Conservation (phyloP, 139 green algal genomes). For the Micractinium conductrix region DNA sequence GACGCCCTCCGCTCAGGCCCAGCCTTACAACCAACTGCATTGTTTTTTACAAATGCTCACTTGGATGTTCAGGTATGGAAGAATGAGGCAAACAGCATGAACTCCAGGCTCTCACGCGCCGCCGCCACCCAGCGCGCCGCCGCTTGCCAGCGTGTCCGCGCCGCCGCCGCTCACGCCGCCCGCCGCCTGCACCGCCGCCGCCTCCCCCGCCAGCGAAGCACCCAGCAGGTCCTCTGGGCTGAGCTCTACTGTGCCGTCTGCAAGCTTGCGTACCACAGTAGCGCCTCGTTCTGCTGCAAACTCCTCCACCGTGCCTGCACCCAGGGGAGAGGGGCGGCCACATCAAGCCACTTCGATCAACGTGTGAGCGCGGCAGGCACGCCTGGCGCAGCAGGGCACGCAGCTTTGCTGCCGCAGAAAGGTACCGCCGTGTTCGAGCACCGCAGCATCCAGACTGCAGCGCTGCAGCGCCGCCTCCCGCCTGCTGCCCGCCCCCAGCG, state of each 20-base stretch:
- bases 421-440: background rate
- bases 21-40: background rate
- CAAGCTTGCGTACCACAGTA: background rate
- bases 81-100: background rate
- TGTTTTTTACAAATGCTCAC: background rate
- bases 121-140: background rate
- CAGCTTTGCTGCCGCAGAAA: background rate
- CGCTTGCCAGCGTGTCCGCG: no score
- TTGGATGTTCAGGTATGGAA: background rate
- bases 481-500: background rate
- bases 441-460: no score
- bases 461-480: background rate
- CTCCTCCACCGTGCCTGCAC: slow-evolving; percentile 40
- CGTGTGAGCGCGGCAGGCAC: slow-evolving; percentile 5
- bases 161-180: background rate
- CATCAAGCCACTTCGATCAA: no score
- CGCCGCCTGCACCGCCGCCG: background rate
- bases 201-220: background rate
- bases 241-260: slow-evolving; percentile 48
- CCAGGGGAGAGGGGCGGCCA: no score
- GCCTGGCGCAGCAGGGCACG: background rate
- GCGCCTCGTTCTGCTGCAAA: slow-evolving; percentile 25
- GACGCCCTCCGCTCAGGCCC: background rate
- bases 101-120: background rate
- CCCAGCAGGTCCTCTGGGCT: slow-evolving; percentile 53